These are phyloP conservation scores for Protomyces gravidus DNA, from an alignment of 1,139 yeast species.

Conservation along the genomic window DNA sequence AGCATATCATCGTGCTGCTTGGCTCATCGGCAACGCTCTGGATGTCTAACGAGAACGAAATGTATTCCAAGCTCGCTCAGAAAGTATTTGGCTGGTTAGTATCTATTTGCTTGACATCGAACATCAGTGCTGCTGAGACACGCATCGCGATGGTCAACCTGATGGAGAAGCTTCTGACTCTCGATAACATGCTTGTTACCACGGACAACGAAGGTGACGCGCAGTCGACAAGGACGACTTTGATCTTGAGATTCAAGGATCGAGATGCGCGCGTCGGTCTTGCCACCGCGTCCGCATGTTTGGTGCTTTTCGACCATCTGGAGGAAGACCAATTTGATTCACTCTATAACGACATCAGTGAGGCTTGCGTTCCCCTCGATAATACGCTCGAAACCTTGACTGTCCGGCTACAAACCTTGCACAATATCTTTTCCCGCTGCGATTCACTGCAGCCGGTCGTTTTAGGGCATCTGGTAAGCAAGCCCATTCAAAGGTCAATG, in stretches of 20 bases:
- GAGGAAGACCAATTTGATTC: not conserved
- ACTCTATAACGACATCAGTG: not conserved
- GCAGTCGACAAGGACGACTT: not conserved
- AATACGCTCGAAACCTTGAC: not conserved
- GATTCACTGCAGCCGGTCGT: not conserved
- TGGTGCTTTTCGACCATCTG: not conserved
- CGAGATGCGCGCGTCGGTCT: not conserved
- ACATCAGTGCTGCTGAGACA: not conserved
- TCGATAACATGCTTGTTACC: not conserved
- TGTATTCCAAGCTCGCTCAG: not conserved
- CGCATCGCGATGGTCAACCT: not conserved
- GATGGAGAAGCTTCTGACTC: not conserved
- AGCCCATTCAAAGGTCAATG: not conserved
- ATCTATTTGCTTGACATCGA: not conserved
- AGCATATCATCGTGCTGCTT: not conserved
- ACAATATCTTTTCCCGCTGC: not conserved
- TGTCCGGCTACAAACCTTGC: not conserved
- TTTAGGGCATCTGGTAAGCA: not conserved
- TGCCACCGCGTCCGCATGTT: not conserved
- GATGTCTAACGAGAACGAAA: not conserved
- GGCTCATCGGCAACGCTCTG: not conserved
- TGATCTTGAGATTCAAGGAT: not conserved
- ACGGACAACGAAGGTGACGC: not conserved
- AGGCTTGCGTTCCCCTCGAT: not conserved
- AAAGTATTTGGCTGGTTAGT: not conserved